Percentiles rank a stretch among this genome's conserved stretches.
Evolutionary conservation across 2,329 filamentous ascomycete species (phyloP).

Genomic region (Ascochyta fabae): DNA sequence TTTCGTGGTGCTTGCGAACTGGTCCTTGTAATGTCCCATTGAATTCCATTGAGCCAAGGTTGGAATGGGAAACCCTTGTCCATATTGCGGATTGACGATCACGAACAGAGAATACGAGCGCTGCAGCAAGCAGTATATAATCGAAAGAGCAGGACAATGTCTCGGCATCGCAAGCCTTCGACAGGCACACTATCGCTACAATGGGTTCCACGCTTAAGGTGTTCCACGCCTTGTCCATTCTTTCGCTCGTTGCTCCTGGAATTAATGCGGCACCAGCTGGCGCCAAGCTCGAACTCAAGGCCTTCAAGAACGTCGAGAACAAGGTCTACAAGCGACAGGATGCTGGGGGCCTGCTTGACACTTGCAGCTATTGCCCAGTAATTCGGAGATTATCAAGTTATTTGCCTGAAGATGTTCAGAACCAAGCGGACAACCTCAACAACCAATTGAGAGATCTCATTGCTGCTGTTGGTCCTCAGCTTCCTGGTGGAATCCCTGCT

Average conservation of each 20-base stretch:
- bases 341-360: slow-evolving; percentile 9
- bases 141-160: slow-evolving; percentile 12
- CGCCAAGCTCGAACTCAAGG: slow-evolving; percentile 12
- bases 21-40: slow-evolving; percentile 1
- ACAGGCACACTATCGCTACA: slow-evolving; percentile 15
- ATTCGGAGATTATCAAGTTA: slow-evolving; percentile 15
- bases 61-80: slow-evolving; percentile 8
- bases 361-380: slow-evolving; percentile 20
- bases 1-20: not conserved
- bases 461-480: slow-evolving; percentile 10
- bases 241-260: slow-evolving; percentile 10
- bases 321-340: slow-evolving; percentile 18
- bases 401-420: slow-evolving; percentile 16
- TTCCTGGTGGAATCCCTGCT: slow-evolving; percentile 17
- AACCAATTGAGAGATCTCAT: slow-evolving; percentile 17
- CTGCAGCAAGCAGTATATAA: slow-evolving; percentile 7
- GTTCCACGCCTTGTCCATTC: slow-evolving; percentile 18
- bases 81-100: slow-evolving; percentile 5
- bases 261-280: slow-evolving; percentile 12
- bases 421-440: slow-evolving; percentile 17
- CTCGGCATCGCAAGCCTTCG: slow-evolving; percentile 16
- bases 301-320: slow-evolving; percentile 12
- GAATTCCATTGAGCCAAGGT: slow-evolving; percentile 4
- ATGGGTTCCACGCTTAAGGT: slow-evolving; percentile 19
- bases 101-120: not conserved